Conservation (phyloP, 768 basidiomycete genomes). For the Kwoniella europaea region DNA sequence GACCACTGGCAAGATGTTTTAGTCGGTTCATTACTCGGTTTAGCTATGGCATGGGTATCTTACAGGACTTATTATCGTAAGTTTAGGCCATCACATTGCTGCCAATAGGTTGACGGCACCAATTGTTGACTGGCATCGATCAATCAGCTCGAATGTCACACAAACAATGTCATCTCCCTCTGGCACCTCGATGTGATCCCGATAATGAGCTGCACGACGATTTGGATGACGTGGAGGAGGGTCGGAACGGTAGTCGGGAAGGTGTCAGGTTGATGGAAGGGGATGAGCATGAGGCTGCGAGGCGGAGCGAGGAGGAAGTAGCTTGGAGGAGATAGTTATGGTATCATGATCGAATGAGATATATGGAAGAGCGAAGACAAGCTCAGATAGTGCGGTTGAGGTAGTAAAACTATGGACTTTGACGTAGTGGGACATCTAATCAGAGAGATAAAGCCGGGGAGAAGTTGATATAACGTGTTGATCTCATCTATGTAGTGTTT, state of each 20-base stretch:
- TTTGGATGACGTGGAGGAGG: constrained; percentile 22
- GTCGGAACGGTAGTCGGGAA: constrained; percentile 4
- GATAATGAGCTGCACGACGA: constrained; percentile 30
- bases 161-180: constrained; percentile 52
- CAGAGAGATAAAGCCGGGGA: too few species aligned
- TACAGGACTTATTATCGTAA: constrained; percentile 56
- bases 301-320: constrained; percentile 38
- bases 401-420: too few species aligned
- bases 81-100: constrained; percentile 9
- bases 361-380: neutral
- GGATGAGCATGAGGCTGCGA: constrained; percentile 18
- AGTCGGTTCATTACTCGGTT: constrained; percentile 76
- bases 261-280: constrained; percentile 32
- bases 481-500: too few species aligned
- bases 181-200: constrained; percentile 42
- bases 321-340: constrained; percentile 26
- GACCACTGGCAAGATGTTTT: constrained; percentile 93
- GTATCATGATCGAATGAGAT: neutral
- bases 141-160: constrained; percentile 48
- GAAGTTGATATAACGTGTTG: too few species aligned
- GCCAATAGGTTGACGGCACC: too few species aligned
- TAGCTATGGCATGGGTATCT: constrained; percentile 61
- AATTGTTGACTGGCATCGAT: neutral
- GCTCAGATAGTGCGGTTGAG: too few species aligned
- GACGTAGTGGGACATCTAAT: too few species aligned